These are phyloP conservation scores for Ogataea trehaloabstinens DNA, from an alignment of 805 yeast species.

Conservation along the genomic window DNA sequence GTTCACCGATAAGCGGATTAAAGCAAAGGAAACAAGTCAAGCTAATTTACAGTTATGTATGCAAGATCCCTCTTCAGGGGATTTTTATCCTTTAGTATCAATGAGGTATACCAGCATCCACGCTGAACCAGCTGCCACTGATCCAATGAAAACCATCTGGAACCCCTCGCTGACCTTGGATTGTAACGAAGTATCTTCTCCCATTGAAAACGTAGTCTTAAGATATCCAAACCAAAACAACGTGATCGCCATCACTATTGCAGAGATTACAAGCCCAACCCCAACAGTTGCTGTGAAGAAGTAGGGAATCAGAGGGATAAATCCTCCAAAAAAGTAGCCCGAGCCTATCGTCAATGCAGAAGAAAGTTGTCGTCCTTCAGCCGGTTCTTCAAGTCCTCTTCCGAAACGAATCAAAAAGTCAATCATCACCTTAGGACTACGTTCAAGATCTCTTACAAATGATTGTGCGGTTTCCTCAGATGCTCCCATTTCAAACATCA, in stretches of 20 bases:
- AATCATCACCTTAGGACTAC: constrained; percentile 73
- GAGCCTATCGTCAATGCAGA: constrained; percentile 89
- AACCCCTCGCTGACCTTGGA: constrained; percentile 74
- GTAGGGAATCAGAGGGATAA: constrained; percentile 87
- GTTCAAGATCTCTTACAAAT: constrained; percentile 76
- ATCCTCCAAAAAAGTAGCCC: constrained; percentile 88
- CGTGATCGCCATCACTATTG: constrained; percentile 79
- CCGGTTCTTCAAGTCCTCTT: constrained; percentile 93
- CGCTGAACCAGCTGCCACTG: constrained; percentile 97
- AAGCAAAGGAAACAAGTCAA: background rate
- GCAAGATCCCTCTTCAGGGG: background rate
- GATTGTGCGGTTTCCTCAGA: constrained; percentile 69
- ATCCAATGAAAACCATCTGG: constrained; percentile 93
- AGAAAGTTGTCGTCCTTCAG: constrained; percentile 83
- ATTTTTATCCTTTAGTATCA: constrained; percentile 34
- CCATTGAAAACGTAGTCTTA: constrained; percentile 83
- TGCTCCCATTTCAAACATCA: constrained; percentile 70
- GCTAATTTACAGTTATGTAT: constrained; percentile 1
- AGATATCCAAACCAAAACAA: constrained; percentile 82
- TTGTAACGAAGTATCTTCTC: constrained; percentile 61
- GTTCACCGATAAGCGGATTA: background rate
- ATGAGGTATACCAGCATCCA: constrained; percentile 85
- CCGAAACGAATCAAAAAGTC: constrained; percentile 87
- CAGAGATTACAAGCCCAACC: constrained; percentile 72
- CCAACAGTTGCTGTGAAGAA: constrained; percentile 77